Base-by-base conservation (phyloP, 208 protist genomes). In the Leishmania mexicana region DNA sequence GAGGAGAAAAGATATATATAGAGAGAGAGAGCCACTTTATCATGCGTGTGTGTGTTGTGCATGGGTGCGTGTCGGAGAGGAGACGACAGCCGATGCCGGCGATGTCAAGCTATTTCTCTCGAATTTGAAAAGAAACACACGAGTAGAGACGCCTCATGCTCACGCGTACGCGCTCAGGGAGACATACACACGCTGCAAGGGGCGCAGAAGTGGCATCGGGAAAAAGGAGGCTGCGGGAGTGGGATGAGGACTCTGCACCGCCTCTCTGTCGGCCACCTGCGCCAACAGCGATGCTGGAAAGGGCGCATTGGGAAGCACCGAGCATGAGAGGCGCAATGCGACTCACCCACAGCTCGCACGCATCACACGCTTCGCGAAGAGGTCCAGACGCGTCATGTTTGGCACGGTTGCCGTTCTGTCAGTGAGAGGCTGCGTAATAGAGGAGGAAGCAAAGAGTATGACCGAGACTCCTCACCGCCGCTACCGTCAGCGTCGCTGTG, bases 101-200 rank as follows among this genome's bases (percentile, higher is more conserved):
- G 15, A 60, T 60, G 72, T 76, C 49, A 75, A 75, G 45, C 11
- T 38, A 15, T 76, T 76, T 62, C 72, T 54, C 31, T 15, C 17
- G 6, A 31, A 76, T 60, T 19, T 42, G 17, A 60, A 76, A 53
- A 38, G 40, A 2, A 35, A 35, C 42, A 35, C 71, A 51, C 15
- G 24, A 58, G 35, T 35, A 38, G 64, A 15, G 38, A n/a, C 1
- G 40, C 8, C 38, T 40, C 19, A 28, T 4, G 19, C 31, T 47
- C 40, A 72, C 35, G 24, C 40, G 21, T n/a, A 24, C 35, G 31
- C 28, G n/a, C 1, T 68, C 64, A 15, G 19, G 11, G 13, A 47
- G 71, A 42, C 6, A 24, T 1, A 76, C 28, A 49, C 6, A n/a
- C n/a, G 17, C 31, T 58, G 47, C 49, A 60, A 7, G 24, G 10